Base-by-base conservation (phyloP, 2,329 filamentous ascomycete genomes). In the Diplodia corticola region DNA sequence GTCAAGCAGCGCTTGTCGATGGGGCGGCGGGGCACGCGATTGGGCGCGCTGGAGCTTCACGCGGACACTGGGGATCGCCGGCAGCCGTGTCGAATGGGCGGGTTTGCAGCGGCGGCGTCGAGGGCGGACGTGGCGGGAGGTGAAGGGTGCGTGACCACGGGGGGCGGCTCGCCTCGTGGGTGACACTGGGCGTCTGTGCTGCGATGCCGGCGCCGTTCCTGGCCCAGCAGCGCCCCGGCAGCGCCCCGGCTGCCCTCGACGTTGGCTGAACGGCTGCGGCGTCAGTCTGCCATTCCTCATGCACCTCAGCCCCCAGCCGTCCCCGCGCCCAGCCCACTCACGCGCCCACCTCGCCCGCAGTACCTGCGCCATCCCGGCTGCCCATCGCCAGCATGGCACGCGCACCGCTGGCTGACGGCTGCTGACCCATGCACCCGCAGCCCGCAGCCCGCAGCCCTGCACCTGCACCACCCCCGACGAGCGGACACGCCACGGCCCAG, bases 321-420 rank as follows among this genome's bases (percentile, higher is more conserved):
- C 44, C 44, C 48, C 57, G 35, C 57, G 33, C 35, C 40, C 57
- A 5, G 6, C 35, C 51, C 51, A 54, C 30, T 35, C 51, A 54
- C 37, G 37, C 55, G 55, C 35, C 37, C 24, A 28, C 55, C 35
- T 48, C 17, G 22, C n/a, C 10, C 48, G 17, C n/a, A 33, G 57
- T 61, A 61, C 57, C 57, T 61, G 44, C 44, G 44, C 44, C 57
- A 61, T 61, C 44, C 57, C 57, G 37, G 57, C 57, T 17, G 55
- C 55, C 37, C 37, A 49, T 49, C 26, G 40, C 20, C 24, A 30
- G 12, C 37, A 17, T 6, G 24, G 15, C 37, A 46, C 37, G 55
- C n/a, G 37, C n/a, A 22, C 37, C 17, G 33, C 13, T 28, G 54
- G 28, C 54, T 9, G 13, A 13, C 5, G n/a, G 20, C 30, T 15